Evolutionary conservation across 768 basidiomycete species (phyloP), one percentile per base, ranked within the genome.

Genomic region (button mushroom (Agaricus bisporus)): DNA sequence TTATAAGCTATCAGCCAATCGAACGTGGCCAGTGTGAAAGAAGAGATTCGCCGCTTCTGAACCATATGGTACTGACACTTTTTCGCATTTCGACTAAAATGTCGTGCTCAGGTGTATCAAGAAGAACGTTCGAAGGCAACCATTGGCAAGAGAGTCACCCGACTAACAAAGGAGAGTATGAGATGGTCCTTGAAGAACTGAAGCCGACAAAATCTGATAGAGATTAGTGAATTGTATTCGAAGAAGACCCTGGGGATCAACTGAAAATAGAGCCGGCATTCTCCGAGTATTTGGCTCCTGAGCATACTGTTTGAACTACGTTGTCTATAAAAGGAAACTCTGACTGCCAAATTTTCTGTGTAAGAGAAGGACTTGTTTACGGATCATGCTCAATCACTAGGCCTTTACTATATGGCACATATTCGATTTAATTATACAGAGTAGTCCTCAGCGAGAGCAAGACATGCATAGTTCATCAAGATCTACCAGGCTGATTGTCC

Each of bases 251-350:
- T 32, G 22, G 22, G 22, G 22, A 22, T 4, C 22, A 22, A 22
- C 22, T 22, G 32, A 32, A 32, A 32, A 32, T 32, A 32, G 32
- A 32, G 22, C 29, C 47, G 46, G 47, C 46, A 48, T 35, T 32
- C 14, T 36, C 53, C 53, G 46, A 41, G 9, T 32, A 32, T 32
- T 32, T 32, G 32, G 32, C 32, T 32, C 32, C 8, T 11, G 32
- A 32, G 38, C n/a, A 17, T 32, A 12, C 38, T 17, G 38, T 38
- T 48, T 64, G 64, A 70, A 70, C 67, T 62, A 70, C 67, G 68
- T 68, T 68, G 61, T 61, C 69, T 63, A 67, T 66, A 68, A 64
- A 66, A 66, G 69, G 68, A 32, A 61, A 50, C 35, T 52, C 32
- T 26, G n/a, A 36, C 37, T 48, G 28, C 28, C 28, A 15, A 46